A percentile compares a stretch with the other conserved stretches of the same genome.
Evolutionary conservation across 2,329 filamentous ascomycete species (phyloP).

Genomic region (Colletotrichum sp.): DNA sequence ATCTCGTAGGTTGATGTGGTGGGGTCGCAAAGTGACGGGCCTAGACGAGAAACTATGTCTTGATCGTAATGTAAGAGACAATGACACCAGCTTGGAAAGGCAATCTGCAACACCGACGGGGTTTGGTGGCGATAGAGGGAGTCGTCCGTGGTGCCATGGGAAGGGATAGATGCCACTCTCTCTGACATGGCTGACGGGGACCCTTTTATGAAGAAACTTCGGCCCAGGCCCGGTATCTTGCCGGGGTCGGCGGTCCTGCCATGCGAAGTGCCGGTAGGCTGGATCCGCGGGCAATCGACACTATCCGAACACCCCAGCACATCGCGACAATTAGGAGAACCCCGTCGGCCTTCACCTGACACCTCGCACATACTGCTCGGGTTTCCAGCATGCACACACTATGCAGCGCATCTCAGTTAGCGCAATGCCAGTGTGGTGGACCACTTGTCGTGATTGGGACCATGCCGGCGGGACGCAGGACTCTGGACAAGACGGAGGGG

Average conservation of each 20-base stretch:
- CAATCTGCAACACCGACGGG: neutral
- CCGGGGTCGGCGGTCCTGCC: neutral
- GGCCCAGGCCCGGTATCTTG: neutral
- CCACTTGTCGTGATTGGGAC: neutral
- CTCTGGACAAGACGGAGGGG: neutral
- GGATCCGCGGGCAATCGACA: neutral
- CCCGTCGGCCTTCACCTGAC: neutral
- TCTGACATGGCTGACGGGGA: neutral
- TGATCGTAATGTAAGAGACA: neutral
- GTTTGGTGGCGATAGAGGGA: neutral
- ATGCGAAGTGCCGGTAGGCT: neutral
- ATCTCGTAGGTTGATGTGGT: neutral
- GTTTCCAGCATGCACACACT: neutral
- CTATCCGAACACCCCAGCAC: neutral
- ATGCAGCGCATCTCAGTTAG: neutral
- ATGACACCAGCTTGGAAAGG: neutral
- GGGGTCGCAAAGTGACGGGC: neutral
- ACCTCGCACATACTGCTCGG: neutral
- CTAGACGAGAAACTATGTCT: neutral
- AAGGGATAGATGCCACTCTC: neutral
- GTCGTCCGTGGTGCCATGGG: neutral
- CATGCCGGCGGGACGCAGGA: neutral
- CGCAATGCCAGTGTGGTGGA: neutral
- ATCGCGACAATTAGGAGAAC: neutral
- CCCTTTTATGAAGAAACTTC: neutral